Base-by-base conservation (phyloP, 768 basidiomycete genomes). In the Coprinellus micaceus region DNA sequence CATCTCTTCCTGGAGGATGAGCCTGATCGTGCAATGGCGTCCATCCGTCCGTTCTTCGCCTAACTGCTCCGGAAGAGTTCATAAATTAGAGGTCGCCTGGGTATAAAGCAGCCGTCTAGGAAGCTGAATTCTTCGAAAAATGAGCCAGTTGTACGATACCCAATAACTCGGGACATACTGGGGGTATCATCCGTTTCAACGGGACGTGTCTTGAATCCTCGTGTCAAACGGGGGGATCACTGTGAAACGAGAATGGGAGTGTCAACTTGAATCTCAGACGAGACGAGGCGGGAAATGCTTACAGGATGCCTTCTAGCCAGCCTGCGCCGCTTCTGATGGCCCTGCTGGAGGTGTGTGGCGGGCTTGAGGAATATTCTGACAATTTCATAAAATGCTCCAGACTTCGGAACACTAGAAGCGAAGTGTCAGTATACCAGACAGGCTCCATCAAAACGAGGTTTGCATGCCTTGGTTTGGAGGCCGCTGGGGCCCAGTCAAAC, bases 251-350 rank as follows among this genome's bases (percentile, higher is more conserved):
- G 30, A 30, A 26, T 49, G 9, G 25, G 11, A 12, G 46, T 22
- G 46, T 26, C 46, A 28, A 19, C 26, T 17, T 49, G 13, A 49
- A 28, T 46, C 6, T 30, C 19, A 13, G 41, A 19, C 28, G 17
- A 25, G 47, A 28, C 11, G 46, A 47, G n/a, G 24, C 26, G 47
- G 24, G 47, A 30, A n/a, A n/a, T 46, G 22, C 60, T n/a, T 55
- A 62, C 61, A 28, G 61, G 61, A 43, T 62, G 61, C 45, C 61
- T 53, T 21, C 61, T 39, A 41, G 57, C 57, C 25, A 54, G 44
- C 40, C 57, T 54, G 12, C 54, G 54, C 6, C 55, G 37, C 24
- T 51, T 50, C 48, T 28, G 25, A 22, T 51, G 48, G 10, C n/a
- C 36, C 44, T 46, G 54, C 15, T n/a, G n/a, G n/a, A n/a, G n/a